Evolutionary conservation across 1,139 yeast genomes (phyloP).

Genomic region (Ogataea hybrid): DNA sequence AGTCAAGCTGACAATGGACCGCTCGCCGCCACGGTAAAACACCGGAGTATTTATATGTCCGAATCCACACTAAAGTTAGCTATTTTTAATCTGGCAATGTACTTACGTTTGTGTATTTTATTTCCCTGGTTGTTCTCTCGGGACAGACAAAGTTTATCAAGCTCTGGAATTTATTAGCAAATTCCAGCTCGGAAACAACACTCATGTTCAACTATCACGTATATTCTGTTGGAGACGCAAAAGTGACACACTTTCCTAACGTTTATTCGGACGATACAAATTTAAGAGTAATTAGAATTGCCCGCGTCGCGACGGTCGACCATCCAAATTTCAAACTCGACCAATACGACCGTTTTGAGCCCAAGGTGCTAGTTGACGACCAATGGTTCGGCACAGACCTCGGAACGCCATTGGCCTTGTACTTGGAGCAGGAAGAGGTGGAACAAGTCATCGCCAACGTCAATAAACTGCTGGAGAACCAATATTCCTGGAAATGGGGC

Average conservation of each 20-base stretch:
- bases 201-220: slow-evolving; percentile 55
- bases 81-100: neutral
- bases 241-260: slow-evolving; percentile 68
- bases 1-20: slow-evolving; percentile 22
- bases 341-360: slow-evolving; percentile 13
- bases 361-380: slow-evolving; percentile 31
- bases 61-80: slow-evolving; percentile 5
- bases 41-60: slow-evolving; percentile 18
- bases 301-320: slow-evolving; percentile 44
- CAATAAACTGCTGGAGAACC: slow-evolving; percentile 43
- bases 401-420: slow-evolving; percentile 50
- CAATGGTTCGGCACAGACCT: slow-evolving; percentile 53
- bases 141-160: slow-evolving; percentile 25
- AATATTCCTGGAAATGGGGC: slow-evolving; percentile 35
- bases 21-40: slow-evolving; percentile 7
- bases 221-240: slow-evolving; percentile 37
- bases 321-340: slow-evolving; percentile 59
- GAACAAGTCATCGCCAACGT: slow-evolving; percentile 40
- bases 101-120: slow-evolving; percentile 15
- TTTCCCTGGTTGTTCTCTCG: slow-evolving; percentile 9
- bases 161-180: slow-evolving; percentile 26
- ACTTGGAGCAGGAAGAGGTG: slow-evolving; percentile 40
- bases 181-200: slow-evolving; percentile 26
- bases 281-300: slow-evolving; percentile 65
- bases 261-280: slow-evolving; percentile 36